Evolutionary conservation across 441 rosid genomes (phyloP).

Genomic region (Syzygium malaccense): DNA sequence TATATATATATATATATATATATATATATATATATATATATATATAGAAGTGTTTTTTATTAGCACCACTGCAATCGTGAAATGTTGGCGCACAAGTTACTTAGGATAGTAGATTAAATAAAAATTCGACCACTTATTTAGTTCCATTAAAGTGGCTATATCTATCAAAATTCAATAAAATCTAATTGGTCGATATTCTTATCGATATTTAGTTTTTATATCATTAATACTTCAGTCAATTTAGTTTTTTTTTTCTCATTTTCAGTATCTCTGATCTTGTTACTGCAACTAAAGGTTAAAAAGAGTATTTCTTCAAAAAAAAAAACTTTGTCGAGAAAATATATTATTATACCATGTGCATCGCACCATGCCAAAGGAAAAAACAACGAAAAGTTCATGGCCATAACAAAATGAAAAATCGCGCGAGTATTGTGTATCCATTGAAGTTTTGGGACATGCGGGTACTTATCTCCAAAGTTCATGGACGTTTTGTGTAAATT

Average conservation of each 20-base stretch:
- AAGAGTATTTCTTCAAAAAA: neutral
- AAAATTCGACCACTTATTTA: neutral
- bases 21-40: neutral
- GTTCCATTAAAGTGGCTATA: neutral
- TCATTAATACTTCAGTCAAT: neutral
- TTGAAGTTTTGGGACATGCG: neutral
- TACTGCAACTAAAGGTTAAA: neutral
- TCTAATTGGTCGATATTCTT: neutral
- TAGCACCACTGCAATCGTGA: neutral
- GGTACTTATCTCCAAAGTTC: neutral
- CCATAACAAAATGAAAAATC: neutral
- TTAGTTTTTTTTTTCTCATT: neutral
- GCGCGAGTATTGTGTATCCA: too few relatives aligned
- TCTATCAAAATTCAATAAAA: neutral
- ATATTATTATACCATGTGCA: neutral
- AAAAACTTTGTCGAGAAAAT: neutral
- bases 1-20: neutral
- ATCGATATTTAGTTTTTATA: fast-evolving
- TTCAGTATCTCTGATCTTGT: neutral
- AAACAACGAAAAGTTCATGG: neutral
- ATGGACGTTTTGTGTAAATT: neutral
- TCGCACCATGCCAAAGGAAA: neutral
- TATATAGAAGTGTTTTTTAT: neutral
- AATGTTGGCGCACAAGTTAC: neutral
- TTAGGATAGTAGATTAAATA: neutral